Evolutionary conservation across 495 filamentous ascomycete genomes (phyloP).

Genomic region (Collariella sp.): DNA sequence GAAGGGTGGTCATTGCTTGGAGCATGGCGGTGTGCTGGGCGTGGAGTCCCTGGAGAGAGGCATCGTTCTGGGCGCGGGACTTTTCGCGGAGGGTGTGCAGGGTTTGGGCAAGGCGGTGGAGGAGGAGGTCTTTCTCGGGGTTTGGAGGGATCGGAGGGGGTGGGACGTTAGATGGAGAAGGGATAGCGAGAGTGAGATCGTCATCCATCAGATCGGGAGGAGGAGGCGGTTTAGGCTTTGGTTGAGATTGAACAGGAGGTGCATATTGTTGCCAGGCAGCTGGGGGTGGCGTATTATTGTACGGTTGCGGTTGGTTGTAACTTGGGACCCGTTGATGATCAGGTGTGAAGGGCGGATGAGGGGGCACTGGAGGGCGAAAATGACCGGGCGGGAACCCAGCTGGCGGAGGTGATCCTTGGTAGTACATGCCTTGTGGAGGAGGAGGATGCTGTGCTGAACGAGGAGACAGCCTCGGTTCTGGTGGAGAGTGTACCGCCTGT

Average conservation of each 20-base stretch:
- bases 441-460: slow-evolving; percentile 5
- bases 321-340: slow-evolving; percentile 24
- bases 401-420: slow-evolving; percentile 30
- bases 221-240: slow-evolving; percentile 42
- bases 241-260: slow-evolving; percentile 18
- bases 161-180: slow-evolving; percentile 41
- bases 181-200: slow-evolving; percentile 59
- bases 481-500: slow-evolving; percentile 12
- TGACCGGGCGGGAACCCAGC: slow-evolving; percentile 19
- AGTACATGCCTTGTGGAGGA: slow-evolving; percentile 11
- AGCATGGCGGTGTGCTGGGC: slow-evolving; percentile 75
- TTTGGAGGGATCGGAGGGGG: slow-evolving; percentile 90
- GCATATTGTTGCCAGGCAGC: slow-evolving; percentile 21
- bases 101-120: slow-evolving; percentile 63
- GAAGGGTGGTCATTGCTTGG: slow-evolving; percentile 53
- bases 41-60: slow-evolving; percentile 62
- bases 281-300: slow-evolving; percentile 14
- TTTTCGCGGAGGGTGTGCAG: slow-evolving; percentile 57
- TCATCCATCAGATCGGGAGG: slow-evolving; percentile 58
- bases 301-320: slow-evolving; percentile 21
- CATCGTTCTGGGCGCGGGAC: slow-evolving; percentile 54
- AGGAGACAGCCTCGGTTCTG: slow-evolving; percentile 4
- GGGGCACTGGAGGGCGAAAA: too few relatives aligned
- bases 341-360: slow-evolving; percentile 16
- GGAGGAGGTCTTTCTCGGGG: slow-evolving; percentile 86